Evolutionary conservation across 2,329 filamentous ascomycete species (phyloP), one percentile per base, ranked within the genome.

Genomic region (Colletotrichum lentis): DNA sequence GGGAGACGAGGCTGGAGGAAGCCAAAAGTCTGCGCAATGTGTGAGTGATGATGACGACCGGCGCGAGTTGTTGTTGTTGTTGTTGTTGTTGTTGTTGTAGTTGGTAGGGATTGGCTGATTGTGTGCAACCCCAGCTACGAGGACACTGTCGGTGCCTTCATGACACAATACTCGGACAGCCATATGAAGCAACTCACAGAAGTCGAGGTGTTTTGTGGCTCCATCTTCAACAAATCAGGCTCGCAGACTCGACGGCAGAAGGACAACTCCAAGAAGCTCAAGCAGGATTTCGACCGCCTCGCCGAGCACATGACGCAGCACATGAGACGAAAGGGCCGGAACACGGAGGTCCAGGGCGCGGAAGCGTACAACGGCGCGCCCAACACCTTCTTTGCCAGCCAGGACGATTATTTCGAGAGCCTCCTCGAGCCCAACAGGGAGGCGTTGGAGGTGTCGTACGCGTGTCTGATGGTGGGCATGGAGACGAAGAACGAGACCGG

Each of bases 151-250:
- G 67, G 68, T 12, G 76, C 74, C 10, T 76, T 77, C n/a, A 84
- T 82, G 76, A 74, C 76, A 63, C 76, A 81, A 2, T 84, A 69
- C 39, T 79, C 84, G 0, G 81, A 85, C 6, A 83, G 84, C 50
- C 79, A 84, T 0, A 77, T 78, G 7, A 74, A 74, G 20, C 76
- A 77, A 0, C 76, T 88, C 8, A 80, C 76, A 0, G 86, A 88
- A 71, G 75, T 85, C 0, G 86, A 88, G 67, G 83, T 85, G 0
- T 86, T 87, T 61, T 85, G 84, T 27, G 86, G 85, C 10, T 81
- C 79, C n/a, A 82, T 88, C n/a, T 75, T 86, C 47, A 86, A 84
- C 74, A 84, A 81, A 69, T 76, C 74, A 0, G 85, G 85, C 0
- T 71, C 77, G 0, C 85, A 85, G 74, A 85, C 81, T 0, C 76